Evolutionary conservation across 148 eudicot species (phyloP).

Genomic region (Gaultheria prostrata): DNA sequence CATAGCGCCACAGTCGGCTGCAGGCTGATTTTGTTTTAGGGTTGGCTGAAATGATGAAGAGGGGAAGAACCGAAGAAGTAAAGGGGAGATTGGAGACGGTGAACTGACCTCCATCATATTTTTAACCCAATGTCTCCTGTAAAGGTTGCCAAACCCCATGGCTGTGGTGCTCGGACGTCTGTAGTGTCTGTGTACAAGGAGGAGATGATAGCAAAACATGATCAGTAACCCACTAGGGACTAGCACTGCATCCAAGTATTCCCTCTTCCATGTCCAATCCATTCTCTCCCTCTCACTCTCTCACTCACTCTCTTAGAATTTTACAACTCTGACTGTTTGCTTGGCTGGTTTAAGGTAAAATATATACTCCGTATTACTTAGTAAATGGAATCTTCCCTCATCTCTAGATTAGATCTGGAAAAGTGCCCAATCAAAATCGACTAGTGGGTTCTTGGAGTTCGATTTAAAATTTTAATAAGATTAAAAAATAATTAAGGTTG

Average conservation of each 20-base stretch:
- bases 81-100: not conserved
- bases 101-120: conserved; percentile 52
- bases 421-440: not conserved
- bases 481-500: not conserved
- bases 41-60: no score
- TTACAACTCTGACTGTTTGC: not conserved
- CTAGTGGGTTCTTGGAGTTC: not conserved
- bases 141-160: conserved; percentile 56
- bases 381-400: not conserved
- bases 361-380: not conserved
- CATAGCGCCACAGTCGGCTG: no score
- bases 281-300: not conserved
- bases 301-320: not conserved
- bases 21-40: no score
- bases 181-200: conserved; percentile 49
- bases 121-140: conserved; percentile 56
- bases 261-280: conserved; percentile 42
- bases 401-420: not conserved
- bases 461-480: not conserved
- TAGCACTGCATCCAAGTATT: conserved; percentile 55
- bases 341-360: not conserved
- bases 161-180: conserved; percentile 43
- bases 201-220: conserved; percentile 64
- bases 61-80: not conserved
- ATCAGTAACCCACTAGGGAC: conserved; percentile 62